A percentile compares a stretch with the other conserved stretches of the same genome.
Conservation (phyloP, 768 basidiomycete genomes). For the Exsudoporus frostii region DNA sequence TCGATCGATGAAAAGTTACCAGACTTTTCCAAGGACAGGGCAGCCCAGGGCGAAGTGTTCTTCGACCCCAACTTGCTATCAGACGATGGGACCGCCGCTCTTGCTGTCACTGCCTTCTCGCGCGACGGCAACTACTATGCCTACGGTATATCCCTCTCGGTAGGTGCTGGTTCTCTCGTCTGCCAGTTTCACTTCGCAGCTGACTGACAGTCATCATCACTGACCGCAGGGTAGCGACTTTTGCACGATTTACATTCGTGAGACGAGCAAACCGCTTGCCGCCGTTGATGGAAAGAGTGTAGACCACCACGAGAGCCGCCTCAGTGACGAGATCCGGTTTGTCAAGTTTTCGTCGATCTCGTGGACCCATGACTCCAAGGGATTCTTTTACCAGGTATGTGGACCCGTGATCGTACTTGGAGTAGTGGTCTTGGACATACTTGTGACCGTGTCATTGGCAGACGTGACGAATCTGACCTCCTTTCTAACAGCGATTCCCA, state of each 20-base stretch:
- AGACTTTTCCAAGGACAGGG: slow-evolving; percentile 44
- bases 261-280: slow-evolving; percentile 56
- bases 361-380: slow-evolving; percentile 78
- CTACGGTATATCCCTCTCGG: slow-evolving; percentile 73
- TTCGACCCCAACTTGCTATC: slow-evolving; percentile 78
- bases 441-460: neutral
- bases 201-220: neutral
- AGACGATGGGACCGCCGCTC: slow-evolving; percentile 67
- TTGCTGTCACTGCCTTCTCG: slow-evolving; percentile 60
- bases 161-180: slow-evolving; percentile 30
- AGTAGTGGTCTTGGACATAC: neutral
- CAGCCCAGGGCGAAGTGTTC: slow-evolving; percentile 62
- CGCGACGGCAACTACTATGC: slow-evolving; percentile 67
- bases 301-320: slow-evolving; percentile 48
- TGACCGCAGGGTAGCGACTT: slow-evolving; percentile 66
- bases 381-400: slow-evolving; percentile 77
- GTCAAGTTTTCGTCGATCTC: slow-evolving; percentile 73
- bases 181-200: neutral
- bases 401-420: neutral
- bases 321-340: slow-evolving; percentile 65
- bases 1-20: slow-evolving; percentile 54
- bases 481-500: slow-evolving; percentile 50
- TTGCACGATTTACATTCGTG: slow-evolving; percentile 63
- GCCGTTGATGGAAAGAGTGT: slow-evolving; percentile 34
- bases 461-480: slow-evolving; percentile 2